Conservation (phyloP, 140 eudicot genomes). For the Ambrosia hybrid region DNA sequence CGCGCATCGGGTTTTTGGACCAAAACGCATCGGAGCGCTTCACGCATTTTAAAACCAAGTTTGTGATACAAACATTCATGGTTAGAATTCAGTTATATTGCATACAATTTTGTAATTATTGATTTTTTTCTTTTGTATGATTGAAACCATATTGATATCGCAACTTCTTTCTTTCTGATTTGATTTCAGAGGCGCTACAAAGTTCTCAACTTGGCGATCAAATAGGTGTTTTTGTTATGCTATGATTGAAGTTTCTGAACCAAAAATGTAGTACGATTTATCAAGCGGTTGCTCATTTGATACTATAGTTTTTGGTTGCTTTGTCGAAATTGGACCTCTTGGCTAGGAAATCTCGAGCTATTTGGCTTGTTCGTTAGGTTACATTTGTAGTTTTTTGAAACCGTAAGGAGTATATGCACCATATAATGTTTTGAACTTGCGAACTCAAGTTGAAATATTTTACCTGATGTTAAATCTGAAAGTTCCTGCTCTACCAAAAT, state of each 20-base stretch:
- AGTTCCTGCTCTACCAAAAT: background rate
- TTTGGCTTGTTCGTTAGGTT: background rate
- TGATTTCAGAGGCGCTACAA: too few species aligned
- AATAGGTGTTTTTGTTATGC: background rate
- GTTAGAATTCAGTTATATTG: too few species aligned
- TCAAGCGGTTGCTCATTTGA: slow-evolving; percentile 8
- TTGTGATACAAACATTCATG: too few species aligned
- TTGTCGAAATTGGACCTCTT: too few species aligned
- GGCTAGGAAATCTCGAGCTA: too few species aligned
- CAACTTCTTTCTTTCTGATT: too few species aligned
- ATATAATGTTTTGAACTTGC: background rate
- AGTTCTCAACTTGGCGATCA: background rate
- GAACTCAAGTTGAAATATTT: background rate
- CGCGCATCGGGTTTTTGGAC: too few species aligned
- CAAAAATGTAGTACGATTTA: slow-evolving; percentile 5
- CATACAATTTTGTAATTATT: too few species aligned
- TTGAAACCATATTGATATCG: too few species aligned
- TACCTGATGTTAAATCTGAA: background rate
- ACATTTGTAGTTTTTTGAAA: background rate
- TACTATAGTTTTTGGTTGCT: background rate
- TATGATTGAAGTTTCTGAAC: slow-evolving; percentile 17
- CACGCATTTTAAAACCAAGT: too few species aligned
- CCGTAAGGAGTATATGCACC: background rate
- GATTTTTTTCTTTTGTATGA: too few species aligned
- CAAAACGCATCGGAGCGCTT: too few species aligned